These are phyloP conservation scores for Mariannaea sp. DNA, from an alignment of 2,329 filamentous ascomycete species.

Conservation along the genomic window DNA sequence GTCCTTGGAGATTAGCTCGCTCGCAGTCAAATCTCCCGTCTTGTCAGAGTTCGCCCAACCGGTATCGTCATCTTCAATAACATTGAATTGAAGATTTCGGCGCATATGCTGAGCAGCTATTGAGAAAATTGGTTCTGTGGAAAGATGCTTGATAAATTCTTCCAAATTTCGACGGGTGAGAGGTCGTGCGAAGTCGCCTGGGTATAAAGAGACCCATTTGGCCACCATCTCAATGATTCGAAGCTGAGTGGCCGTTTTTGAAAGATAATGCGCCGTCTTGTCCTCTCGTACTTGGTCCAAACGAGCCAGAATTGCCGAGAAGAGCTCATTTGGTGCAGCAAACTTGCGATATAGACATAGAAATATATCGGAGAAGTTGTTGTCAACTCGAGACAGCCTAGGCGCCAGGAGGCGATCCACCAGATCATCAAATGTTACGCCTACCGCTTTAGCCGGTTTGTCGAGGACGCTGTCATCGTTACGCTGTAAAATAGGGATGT, in stretches of 20 bases:
- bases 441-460: slow-evolving; percentile 54
- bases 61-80: slow-evolving; percentile 86
- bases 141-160: slow-evolving; percentile 76
- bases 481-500: slow-evolving; percentile 69
- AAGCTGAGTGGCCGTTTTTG: slow-evolving; percentile 79
- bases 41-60: slow-evolving; percentile 88
- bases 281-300: slow-evolving; percentile 74
- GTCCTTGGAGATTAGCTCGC: slow-evolving; percentile 46
- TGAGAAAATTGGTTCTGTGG: slow-evolving; percentile 79
- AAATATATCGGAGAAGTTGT: slow-evolving; percentile 87
- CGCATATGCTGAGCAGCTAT: slow-evolving; percentile 86
- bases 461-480: slow-evolving; percentile 65
- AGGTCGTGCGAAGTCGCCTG: slow-evolving; percentile 87
- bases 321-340: slow-evolving; percentile 76
- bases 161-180: slow-evolving; percentile 73
- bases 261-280: slow-evolving; percentile 69
- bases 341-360: slow-evolving; percentile 95
- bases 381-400: slow-evolving; percentile 83
- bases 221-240: slow-evolving; percentile 83
- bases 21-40: slow-evolving; percentile 42
- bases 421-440: slow-evolving; percentile 69
- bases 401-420: slow-evolving; percentile 86
- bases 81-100: slow-evolving; percentile 71
- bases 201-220: slow-evolving; percentile 88
- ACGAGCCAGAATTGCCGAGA: slow-evolving; percentile 76